phyloP scores from a whole-genome alignment of 2,329 filamentous ascomycete genomes.

The Juglanconis oblonga region DNA sequence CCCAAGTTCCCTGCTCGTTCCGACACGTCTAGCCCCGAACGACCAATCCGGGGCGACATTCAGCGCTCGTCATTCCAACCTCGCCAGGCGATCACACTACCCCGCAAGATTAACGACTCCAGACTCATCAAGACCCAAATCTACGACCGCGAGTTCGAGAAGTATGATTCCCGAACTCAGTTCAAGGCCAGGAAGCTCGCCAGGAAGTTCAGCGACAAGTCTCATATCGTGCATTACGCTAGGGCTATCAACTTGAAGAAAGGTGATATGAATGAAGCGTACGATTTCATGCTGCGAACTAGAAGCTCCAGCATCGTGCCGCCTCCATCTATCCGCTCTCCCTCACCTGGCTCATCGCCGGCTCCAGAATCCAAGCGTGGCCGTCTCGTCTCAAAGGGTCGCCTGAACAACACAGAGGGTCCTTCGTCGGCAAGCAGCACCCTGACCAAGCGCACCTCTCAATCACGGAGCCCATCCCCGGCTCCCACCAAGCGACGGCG shows the following conservation, averaged over 20 bases:
- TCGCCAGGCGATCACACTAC: constrained; percentile 32
- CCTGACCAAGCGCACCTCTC: constrained; percentile 7
- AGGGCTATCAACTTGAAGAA: constrained; percentile 1
- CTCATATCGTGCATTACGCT: constrained; percentile 1
- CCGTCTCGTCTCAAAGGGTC: not conserved
- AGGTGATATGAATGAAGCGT: constrained; percentile 4
- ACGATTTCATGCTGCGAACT: not conserved
- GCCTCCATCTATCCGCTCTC: not conserved
- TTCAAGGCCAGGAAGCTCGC: constrained; percentile 16
- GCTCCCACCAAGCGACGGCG: constrained; percentile 12
- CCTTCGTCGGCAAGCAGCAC: constrained; percentile 2
- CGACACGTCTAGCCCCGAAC: constrained; percentile 55
- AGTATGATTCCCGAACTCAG: constrained; percentile 12
- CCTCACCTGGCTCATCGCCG: constrained; percentile 7
- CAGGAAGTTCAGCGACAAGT: constrained; percentile 3
- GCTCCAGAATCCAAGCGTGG: not conserved
- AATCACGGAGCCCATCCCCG: constrained; percentile 10
- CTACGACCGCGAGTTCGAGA: constrained; percentile 7
- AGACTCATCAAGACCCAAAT: not conserved
- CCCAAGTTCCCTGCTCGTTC: constrained; percentile 42
- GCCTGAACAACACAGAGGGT: not conserved
- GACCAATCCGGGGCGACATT: constrained; percentile 58
- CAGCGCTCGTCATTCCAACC: constrained; percentile 55
- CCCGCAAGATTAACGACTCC: constrained; percentile 22
- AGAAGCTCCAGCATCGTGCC: not conserved